Percentiles rank a stretch among this genome's conserved stretches.
Evolutionary conservation across 176 grass and related monocot genomes (phyloP).

Genomic region (Avena eriantha): DNA sequence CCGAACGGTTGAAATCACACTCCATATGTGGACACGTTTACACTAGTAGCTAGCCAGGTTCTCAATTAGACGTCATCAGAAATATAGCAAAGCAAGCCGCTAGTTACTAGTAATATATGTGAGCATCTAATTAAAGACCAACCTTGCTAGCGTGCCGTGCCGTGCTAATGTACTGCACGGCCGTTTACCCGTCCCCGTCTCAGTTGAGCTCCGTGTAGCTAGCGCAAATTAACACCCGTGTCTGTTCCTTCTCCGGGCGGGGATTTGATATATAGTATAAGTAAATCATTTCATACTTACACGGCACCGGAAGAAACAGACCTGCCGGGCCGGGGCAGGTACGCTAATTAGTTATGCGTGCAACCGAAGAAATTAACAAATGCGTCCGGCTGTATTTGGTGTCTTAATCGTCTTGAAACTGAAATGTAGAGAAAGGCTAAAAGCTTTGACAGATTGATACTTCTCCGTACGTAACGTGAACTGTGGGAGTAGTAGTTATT

Average conservation of each 20-base stretch:
- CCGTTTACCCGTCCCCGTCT: slow-evolving; percentile 33
- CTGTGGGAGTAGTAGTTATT: background rate
- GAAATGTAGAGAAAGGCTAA: background rate
- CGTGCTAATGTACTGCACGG: background rate
- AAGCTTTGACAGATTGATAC: background rate
- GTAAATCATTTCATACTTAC: background rate
- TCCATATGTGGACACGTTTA: no score
- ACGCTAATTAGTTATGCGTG: background rate
- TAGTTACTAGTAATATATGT: no score
- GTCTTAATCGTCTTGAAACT: background rate
- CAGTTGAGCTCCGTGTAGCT: background rate
- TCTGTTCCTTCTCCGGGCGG: slow-evolving; percentile 24
- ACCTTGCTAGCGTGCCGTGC: background rate
- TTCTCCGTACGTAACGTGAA: background rate
- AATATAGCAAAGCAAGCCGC: no score
- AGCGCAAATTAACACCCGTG: background rate
- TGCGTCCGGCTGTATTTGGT: background rate
- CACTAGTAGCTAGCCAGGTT: no score
- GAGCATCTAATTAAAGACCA: no score
- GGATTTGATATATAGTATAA: background rate
- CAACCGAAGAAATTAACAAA: no score
- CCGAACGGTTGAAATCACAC: no score
- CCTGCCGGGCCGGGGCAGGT: background rate
- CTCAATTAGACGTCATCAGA: no score
- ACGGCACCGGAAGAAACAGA: background rate